phyloP scores from a whole-genome alignment of 176 grass and related monocot genomes.

The Carex littledalei region DNA sequence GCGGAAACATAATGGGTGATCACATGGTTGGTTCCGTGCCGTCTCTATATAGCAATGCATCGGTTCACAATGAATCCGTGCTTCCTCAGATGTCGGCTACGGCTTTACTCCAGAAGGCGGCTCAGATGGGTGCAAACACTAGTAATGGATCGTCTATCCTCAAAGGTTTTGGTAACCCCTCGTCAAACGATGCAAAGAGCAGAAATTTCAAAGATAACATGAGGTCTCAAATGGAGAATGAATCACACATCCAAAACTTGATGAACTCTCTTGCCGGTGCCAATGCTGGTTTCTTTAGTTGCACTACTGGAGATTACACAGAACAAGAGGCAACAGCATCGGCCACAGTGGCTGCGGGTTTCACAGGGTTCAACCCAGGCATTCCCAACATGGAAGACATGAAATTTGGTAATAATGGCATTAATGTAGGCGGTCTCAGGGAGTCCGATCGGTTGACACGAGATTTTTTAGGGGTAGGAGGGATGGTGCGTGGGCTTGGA shows the following conservation, averaged over 20 bases:
- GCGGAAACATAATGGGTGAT: conserved; percentile 51
- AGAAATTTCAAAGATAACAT: conserved; percentile 15
- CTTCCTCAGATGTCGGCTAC: conserved; percentile 95
- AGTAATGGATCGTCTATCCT: conserved; percentile 52
- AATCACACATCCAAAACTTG: conserved; percentile 59
- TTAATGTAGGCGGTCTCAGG: conserved; percentile 22
- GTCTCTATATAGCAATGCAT: conserved; percentile 27
- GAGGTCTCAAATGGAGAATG: conserved; percentile 56
- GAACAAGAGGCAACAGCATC: conserved; percentile 24
- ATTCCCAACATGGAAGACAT: conserved; percentile 69
- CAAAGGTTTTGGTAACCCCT: conserved; percentile 33
- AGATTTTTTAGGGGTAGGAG: conserved; percentile 86
- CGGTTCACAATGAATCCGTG: conserved; percentile 52
- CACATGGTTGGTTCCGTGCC: conserved; percentile 29
- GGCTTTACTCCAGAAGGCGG: conserved; percentile 86
- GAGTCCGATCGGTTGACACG: conserved; percentile 58
- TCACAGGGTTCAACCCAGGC: conserved; percentile 47
- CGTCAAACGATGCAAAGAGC: conserved; percentile 26
- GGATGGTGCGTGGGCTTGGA: conserved; percentile 45
- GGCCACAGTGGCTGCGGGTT: conserved; percentile 9
- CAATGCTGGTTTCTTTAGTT: conserved; percentile 21
- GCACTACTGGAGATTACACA: conserved; percentile 33
- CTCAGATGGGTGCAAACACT: conserved; percentile 82
- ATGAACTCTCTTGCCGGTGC: conserved; percentile 82
- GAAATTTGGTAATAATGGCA: conserved; percentile 50